Evolutionary conservation across 495 filamentous ascomycete genomes (phyloP).

Genomic region (Xylaria longipes): DNA sequence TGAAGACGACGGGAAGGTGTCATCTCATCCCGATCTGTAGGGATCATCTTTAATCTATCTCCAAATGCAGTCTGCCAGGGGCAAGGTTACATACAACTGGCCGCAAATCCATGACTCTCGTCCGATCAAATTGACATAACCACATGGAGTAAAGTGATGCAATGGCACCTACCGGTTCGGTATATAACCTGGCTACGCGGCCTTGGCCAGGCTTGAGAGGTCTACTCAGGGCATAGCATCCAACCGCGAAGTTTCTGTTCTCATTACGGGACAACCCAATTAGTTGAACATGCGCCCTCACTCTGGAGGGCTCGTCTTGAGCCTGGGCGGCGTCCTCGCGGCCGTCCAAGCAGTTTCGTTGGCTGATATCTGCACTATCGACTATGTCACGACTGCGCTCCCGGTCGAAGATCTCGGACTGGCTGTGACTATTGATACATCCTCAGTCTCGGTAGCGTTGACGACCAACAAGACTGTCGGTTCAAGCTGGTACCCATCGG

Average conservation of each 20-base stretch:
- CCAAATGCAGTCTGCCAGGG: slow-evolving; percentile 9
- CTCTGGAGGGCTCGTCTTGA: neutral
- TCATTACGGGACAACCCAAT: no score
- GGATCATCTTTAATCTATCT: slow-evolving; percentile 20
- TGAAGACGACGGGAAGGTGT: neutral
- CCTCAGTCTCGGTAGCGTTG: slow-evolving; percentile 40
- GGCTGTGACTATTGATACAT: slow-evolving; percentile 44
- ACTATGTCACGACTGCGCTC: slow-evolving; percentile 38
- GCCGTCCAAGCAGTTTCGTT: slow-evolving; percentile 28
- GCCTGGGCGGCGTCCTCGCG: slow-evolving; percentile 17
- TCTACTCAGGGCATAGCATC: neutral
- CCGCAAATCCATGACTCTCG: neutral
- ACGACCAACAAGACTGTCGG: slow-evolving; percentile 42
- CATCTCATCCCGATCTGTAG: slow-evolving; percentile 5
- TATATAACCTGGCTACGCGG: slow-evolving; percentile 1
- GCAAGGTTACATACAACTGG: slow-evolving; percentile 5
- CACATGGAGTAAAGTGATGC: neutral
- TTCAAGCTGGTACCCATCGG: slow-evolving; percentile 31
- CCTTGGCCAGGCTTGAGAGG: neutral
- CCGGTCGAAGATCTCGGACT: slow-evolving; percentile 38
- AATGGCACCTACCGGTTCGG: neutral
- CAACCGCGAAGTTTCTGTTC: neutral
- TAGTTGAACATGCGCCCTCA: neutral
- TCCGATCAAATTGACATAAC: slow-evolving; percentile 4
- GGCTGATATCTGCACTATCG: slow-evolving; percentile 41